These are phyloP conservation scores for Triticum timopheevii DNA, from an alignment of 176 grass and related monocot genomes.

Conservation along the genomic window DNA sequence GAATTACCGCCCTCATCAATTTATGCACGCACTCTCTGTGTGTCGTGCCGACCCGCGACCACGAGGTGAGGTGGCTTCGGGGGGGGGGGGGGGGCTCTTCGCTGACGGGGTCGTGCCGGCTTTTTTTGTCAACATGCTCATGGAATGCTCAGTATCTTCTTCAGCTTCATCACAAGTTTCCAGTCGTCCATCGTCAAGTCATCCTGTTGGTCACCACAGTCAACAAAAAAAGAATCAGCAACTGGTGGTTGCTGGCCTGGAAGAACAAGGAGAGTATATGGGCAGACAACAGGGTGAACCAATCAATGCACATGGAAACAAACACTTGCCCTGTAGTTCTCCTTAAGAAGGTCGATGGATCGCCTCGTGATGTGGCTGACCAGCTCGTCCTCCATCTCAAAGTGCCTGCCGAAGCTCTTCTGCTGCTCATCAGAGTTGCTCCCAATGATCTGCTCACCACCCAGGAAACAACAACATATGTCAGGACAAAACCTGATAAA, in stretches of 20 bases:
- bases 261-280: conserved; percentile 16
- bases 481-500: neutral
- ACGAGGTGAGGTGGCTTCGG: too few relatives aligned
- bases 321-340: conserved; percentile 73
- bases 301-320: neutral
- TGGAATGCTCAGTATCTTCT: conserved; percentile 63
- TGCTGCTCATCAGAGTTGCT: conserved; percentile 80
- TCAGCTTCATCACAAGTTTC: conserved; percentile 68
- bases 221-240: neutral
- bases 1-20: too few relatives aligned
- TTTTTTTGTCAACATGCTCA: conserved; percentile 10
- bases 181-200: conserved; percentile 69
- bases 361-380: conserved; percentile 74
- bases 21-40: too few relatives aligned
- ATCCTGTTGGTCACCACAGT: conserved; percentile 36
- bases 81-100: too few relatives aligned
- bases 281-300: neutral
- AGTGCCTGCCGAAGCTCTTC: conserved; percentile 78
- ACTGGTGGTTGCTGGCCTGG: neutral
- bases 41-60: too few relatives aligned
- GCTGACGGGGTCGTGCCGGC: too few relatives aligned
- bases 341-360: conserved; percentile 81
- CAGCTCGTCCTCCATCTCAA: conserved; percentile 88
- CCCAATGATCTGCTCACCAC: conserved; percentile 50
- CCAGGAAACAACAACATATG: conserved; percentile 13